Base-by-base conservation (phyloP, 345 rosid species). In the Eucalyptus guilfoylei region DNA sequence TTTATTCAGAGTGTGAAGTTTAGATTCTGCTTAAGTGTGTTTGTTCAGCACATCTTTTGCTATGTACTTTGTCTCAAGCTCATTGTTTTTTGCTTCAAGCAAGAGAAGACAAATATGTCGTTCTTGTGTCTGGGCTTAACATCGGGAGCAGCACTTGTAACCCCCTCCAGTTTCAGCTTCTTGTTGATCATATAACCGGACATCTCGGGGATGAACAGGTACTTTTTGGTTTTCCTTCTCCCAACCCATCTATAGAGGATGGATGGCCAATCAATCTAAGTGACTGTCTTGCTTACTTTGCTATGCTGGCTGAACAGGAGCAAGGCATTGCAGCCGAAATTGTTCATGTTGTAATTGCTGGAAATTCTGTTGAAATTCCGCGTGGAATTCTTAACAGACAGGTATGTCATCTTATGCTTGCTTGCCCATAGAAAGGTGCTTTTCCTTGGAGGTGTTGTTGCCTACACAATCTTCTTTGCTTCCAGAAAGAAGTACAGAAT, bases 121-220 rank as follows among this genome's bases (percentile, higher is more conserved):
- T 98, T 91, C 93, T 98, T 92, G 89, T 98, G 88, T 98, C 99
- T 45, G 99, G 99, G 87, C 92, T 98, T 54, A 91, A 91, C 90
- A 92, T 96, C 89, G 99, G 99, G 72, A 94, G 95, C 91, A 92
- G 89, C 86, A 90, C 87, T 80, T 95, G 96, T 89, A 96, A 95
- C 88, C 99, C 99, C 62, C 97, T 98, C 80, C 96, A 93, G 86
- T 94, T 92, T 93, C 99, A 97, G 95, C 99, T 97, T 94, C 97
- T 98, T 91, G 95, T 98, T 88, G 99, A 98, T 92, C 99, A 97
- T 89, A 94, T 98, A 92, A 97, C 97, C 42, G 99, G 99, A 64
- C 96, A 98, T 93, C 93, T 96, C 28, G 97, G 98, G 87, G 97
- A 98, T 90, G 98, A 96, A 87, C 91, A 95, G 99, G 99, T 97